Evolutionary conservation across 208 protist genomes (phyloP).

Genomic region (Wallacemonas sp.): DNA sequence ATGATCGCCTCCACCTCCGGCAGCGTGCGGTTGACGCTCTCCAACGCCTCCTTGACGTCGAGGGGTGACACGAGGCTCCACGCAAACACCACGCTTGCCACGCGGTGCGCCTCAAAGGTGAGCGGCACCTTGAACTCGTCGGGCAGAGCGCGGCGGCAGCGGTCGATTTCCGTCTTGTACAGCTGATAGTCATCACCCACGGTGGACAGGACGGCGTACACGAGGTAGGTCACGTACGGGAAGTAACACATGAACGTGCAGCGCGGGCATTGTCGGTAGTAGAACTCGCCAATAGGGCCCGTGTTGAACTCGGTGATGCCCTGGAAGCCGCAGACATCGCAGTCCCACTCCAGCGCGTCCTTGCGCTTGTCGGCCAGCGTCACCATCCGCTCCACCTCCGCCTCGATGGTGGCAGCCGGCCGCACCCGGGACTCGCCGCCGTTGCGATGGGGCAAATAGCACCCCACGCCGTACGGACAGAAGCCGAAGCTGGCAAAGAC

Average conservation of each 20-base stretch:
- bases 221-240: conserved; percentile 80
- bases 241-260: conserved; percentile 86
- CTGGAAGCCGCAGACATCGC: conserved; percentile 75
- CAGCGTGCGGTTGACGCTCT: conserved; percentile 49
- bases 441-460: conserved; percentile 67
- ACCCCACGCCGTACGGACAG: conserved; percentile 71
- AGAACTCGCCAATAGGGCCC: conserved; percentile 65
- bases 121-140: conserved; percentile 84
- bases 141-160: conserved; percentile 58
- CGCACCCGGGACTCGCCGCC: conserved; percentile 26
- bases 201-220: conserved; percentile 57
- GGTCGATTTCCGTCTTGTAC: conserved; percentile 81
- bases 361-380: conserved; percentile 38
- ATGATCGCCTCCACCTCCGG: conserved; percentile 64
- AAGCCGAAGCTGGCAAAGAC: conserved; percentile 76
- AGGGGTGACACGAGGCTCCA: conserved; percentile 84
- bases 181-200: conserved; percentile 86
- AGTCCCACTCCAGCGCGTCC: conserved; percentile 60
- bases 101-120: conserved; percentile 82
- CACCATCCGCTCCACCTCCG: conserved; percentile 61
- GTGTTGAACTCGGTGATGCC: conserved; percentile 58
- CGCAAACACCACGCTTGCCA: conserved; percentile 75
- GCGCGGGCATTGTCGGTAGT: conserved; percentile 70
- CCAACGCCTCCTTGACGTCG: conserved; percentile 69
- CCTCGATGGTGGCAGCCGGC: conserved; percentile 36